phyloP scores from a whole-genome alignment of 495 filamentous ascomycete species.

The Daldinia concentrica region DNA sequence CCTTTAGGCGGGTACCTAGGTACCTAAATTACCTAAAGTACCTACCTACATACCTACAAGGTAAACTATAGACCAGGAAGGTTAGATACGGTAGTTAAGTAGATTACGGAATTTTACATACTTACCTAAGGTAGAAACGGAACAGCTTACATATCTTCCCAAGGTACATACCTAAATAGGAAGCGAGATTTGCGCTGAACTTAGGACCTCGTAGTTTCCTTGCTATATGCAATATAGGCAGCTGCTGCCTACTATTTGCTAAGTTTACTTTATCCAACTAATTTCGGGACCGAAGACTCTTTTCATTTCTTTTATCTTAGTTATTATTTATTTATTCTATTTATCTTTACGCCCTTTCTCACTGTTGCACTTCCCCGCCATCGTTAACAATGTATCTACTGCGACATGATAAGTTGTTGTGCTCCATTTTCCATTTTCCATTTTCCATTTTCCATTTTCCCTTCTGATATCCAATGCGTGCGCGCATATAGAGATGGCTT shows the following conservation, averaged over 20 bases:
- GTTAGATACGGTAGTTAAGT: neutral
- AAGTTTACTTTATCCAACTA: neutral
- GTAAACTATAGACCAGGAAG: too few relatives aligned
- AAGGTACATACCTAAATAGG: constrained; percentile 4
- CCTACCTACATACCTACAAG: too few relatives aligned
- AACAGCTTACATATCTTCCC: neutral
- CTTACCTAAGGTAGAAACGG: neutral
- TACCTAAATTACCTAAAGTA: too few relatives aligned
- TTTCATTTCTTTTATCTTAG: constrained; percentile 13
- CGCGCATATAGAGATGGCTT: neutral
- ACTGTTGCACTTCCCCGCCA: constrained; percentile 6
- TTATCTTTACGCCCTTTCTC: constrained; percentile 6
- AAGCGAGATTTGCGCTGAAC: neutral
- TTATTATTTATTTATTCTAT: too few relatives aligned
- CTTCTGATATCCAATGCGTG: neutral
- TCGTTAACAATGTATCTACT: neutral
- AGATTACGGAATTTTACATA: neutral
- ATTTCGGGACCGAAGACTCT: constrained; percentile 29
- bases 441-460: neutral
- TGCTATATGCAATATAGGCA: neutral
- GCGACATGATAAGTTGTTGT: constrained; percentile 4
- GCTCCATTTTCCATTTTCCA: constrained; percentile 4
- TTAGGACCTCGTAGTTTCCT: neutral
- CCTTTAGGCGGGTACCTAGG: neutral
- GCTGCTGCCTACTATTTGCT: neutral